Evolutionary conservation across 2,329 filamentous ascomycete species (phyloP), one percentile per base, ranked within the genome.

Genomic region (Aureobasidium sp.): DNA sequence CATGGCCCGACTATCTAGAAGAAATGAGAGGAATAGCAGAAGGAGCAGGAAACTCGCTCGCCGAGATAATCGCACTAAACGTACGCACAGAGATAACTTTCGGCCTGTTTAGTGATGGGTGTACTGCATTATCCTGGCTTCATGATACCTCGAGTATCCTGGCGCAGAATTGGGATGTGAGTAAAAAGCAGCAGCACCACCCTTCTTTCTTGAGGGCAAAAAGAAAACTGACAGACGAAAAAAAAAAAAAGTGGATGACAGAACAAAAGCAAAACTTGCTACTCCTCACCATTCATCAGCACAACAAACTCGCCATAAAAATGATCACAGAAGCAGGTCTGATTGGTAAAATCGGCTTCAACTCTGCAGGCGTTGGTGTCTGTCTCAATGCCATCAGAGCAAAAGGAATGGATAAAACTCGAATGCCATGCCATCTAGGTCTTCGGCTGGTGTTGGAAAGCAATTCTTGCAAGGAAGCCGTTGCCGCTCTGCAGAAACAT

Each of bases 281-380:
- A 50, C 66, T 79, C 35, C 75, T 78, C 19, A 76, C 76, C 40
- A 79, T 83, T 53, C 68, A 70, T 0, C 77, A 79, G 52, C 64
- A 68, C 1, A 67, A 64, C 7, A 78, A 78, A 31, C 81, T 82
- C 0, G 73, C 73, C 1, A 78, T 85, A 62, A 70, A 78, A 17
- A 83, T 82, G 74, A 74, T 85, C 24, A 85, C 83, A 0, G 84
- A 86, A 67, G 82, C 79, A 0, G 83, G 84, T 15, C 78, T 86
- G 24, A 79, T 88, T 37, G 85, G 84, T 15, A 88, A 88, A 70
- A 86, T 88, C 24, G 85, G 85, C 0, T 75, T 87, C 66, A 88
- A 88, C 67, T 74, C 73, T 17, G 68, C 70, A 0, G 83, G 84
- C 0, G 82, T 88, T 0, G 85, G 83, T 0, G 79, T 81, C 0